Evolutionary conservation across 2,329 filamentous ascomycete species (phyloP).

Genomic region (Sordariomycetes sp.): DNA sequence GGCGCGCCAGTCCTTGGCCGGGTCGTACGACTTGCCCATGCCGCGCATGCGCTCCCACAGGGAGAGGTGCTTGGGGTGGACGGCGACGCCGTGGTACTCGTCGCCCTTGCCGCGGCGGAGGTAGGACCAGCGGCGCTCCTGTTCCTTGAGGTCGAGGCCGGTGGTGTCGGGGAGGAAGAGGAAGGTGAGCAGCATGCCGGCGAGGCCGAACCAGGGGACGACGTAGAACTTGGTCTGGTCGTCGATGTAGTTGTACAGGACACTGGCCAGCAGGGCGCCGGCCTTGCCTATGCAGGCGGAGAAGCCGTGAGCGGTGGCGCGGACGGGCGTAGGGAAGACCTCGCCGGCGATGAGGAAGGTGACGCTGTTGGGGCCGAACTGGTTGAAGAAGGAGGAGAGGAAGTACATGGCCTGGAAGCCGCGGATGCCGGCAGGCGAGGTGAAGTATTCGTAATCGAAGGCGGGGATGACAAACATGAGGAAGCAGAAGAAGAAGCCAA

Average conservation of each 20-base stretch:
- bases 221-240: conserved; percentile 80
- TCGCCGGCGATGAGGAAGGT: conserved; percentile 95
- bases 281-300: conserved; percentile 86
- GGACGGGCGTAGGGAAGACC: conserved; percentile 90
- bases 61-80: conserved; percentile 82
- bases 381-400: conserved; percentile 96
- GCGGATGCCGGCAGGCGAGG: conserved; percentile 58
- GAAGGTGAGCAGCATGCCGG: conserved; percentile 72
- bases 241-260: conserved; percentile 92
- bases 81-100: conserved; percentile 88
- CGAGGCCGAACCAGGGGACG: conserved; percentile 91
- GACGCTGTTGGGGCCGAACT: conserved; percentile 93
- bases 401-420: conserved; percentile 99
- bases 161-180: conserved; percentile 95
- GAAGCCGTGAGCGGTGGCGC: conserved; percentile 89
- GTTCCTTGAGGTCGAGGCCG: conserved; percentile 91
- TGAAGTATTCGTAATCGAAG: conserved; percentile 83
- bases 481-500: conserved; percentile 90
- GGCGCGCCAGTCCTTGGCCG: conserved; percentile 70
- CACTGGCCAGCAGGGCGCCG: conserved; percentile 76
- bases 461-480: conserved; percentile 87
- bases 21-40: conserved; percentile 73
- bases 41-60: conserved; percentile 79
- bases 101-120: conserved; percentile 67
- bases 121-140: conserved; percentile 87